Evolutionary conservation across 2,329 filamentous ascomycete species (phyloP), one percentile per base, ranked within the genome.

Genomic region (Venturia aucupariae): DNA sequence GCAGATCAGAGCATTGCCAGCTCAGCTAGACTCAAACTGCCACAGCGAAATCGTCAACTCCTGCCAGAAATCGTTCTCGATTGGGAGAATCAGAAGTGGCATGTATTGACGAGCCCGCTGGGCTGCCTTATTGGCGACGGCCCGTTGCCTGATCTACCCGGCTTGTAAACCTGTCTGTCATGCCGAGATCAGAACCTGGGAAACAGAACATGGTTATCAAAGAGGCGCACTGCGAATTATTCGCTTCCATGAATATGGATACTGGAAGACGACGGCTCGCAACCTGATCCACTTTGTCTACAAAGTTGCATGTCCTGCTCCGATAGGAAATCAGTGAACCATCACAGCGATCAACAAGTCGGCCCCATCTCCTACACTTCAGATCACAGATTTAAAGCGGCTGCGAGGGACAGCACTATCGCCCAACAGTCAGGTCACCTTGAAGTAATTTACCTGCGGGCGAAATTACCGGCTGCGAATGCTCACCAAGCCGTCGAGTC

Each of bases 1-100:
- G n/a, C n/a, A n/a, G n/a, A n/a, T n/a, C n/a, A 55, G 63, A 67
- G 68, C 68, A 67, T 66, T 7, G 63, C 38, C 39, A 27, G 35
- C 59, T 54, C 59, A 15, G 35, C 38, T 19, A 61, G 10, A 35
- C 15, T 15, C 30, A 17, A 10, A 41, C 39, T 17, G 15, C 39
- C 39, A 41, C 39, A 17, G 39, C 39, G 39, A 17, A 41, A 4
- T 4, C 39, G 15, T 41, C 38, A 41, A 13, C 15, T 17, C 39
- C 11, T 17, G 39, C 15, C 35, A 38, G 35, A 38, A 3, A 6
- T 38, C 35, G 35, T 38, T 38, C 5, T 38, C 35, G 5, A 38
- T 8, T 38, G 5, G 5, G 11, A 38, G 35, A 38, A 11, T 38
- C 35, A 8, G 35, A 38, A 38, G 35, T 38, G 35, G 35, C 35